A percentile compares a stretch with the other conserved stretches of the same genome.
Conservation (phyloP, 2,329 filamentous ascomycete species). For the Zymoseptoria brevis region DNA sequence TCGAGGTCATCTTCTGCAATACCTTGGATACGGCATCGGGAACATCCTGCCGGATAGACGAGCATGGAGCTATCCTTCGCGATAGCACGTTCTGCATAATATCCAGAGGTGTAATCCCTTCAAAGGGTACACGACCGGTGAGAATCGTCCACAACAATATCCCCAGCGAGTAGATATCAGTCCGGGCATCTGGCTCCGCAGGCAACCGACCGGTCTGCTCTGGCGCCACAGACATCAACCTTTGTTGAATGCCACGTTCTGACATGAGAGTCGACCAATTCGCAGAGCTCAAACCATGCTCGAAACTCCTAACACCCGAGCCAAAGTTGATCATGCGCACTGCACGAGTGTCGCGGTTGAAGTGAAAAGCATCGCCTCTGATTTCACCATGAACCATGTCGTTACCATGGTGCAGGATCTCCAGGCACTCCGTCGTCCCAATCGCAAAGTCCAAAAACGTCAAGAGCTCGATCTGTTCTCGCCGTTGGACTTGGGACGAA, state of each 20-base stretch:
- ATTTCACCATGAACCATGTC: constrained; percentile 87
- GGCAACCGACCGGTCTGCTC: constrained; percentile 92
- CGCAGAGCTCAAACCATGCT: constrained; percentile 74
- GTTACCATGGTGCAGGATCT: constrained; percentile 83
- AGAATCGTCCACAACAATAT: constrained; percentile 83
- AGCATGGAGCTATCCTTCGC: constrained; percentile 67
- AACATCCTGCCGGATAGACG: constrained; percentile 69
- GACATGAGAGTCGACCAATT: constrained; percentile 80
- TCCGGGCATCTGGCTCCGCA: constrained; percentile 81
- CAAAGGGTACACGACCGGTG: constrained; percentile 71
- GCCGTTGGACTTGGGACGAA: constrained; percentile 14
- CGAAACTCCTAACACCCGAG: constrained; percentile 78
- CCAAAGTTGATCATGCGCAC: constrained; percentile 82
- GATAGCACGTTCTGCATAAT: constrained; percentile 85
- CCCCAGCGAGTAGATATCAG: constrained; percentile 88
- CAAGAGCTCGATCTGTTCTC: constrained; percentile 45
- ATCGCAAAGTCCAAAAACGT: constrained; percentile 86
- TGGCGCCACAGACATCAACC: constrained; percentile 84
- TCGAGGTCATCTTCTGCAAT: constrained; percentile 87
- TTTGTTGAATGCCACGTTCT: constrained; percentile 78
- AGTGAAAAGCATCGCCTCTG: constrained; percentile 84
- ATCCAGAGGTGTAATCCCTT: constrained; percentile 72
- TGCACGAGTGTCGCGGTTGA: constrained; percentile 58
- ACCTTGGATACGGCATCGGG: constrained; percentile 75
- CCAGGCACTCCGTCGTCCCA: constrained; percentile 75